Evolutionary conservation across 1,139 yeast genomes (phyloP).

Genomic region (Chernovozyma sophiae-reginae): DNA sequence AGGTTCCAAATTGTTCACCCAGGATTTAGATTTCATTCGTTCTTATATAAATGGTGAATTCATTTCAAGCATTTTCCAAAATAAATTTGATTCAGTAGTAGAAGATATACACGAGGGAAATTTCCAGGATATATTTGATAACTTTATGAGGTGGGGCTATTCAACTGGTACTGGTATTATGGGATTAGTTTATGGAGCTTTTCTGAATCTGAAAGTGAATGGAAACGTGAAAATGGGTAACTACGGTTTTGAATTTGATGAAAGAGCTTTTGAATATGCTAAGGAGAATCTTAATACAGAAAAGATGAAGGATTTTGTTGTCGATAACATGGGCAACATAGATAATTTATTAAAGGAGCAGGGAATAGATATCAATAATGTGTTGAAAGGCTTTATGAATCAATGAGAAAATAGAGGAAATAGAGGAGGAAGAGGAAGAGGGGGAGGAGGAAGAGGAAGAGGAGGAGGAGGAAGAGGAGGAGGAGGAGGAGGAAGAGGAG

Average conservation of each 20-base stretch:
- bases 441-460: too few relatives aligned
- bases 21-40: constrained; percentile 16
- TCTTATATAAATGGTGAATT: neutral
- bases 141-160: constrained; percentile 3
- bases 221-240: neutral
- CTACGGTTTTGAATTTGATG: constrained; percentile 7
- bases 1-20: constrained; percentile 17
- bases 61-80: constrained; percentile 1
- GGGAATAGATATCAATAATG: constrained; percentile 9
- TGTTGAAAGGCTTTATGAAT: constrained; percentile 4
- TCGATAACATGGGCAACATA: constrained; percentile 12
- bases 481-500: too few relatives aligned
- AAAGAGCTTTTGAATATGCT: constrained; percentile 18
- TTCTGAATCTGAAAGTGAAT: neutral
- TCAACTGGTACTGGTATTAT: neutral
- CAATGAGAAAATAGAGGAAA: too few relatives aligned
- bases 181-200: neutral
- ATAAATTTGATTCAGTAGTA: neutral
- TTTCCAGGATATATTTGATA: constrained; percentile 8
- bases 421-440: too few relatives aligned
- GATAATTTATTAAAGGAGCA: constrained; percentile 9
- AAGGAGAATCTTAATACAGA: constrained; percentile 15
- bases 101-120: neutral
- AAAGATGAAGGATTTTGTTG: constrained; percentile 14
- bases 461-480: too few relatives aligned